Evolutionary conservation across 225 moss, liverwort and hornwort genomes (phyloP).

Genomic region (Lunularia cruciata): DNA sequence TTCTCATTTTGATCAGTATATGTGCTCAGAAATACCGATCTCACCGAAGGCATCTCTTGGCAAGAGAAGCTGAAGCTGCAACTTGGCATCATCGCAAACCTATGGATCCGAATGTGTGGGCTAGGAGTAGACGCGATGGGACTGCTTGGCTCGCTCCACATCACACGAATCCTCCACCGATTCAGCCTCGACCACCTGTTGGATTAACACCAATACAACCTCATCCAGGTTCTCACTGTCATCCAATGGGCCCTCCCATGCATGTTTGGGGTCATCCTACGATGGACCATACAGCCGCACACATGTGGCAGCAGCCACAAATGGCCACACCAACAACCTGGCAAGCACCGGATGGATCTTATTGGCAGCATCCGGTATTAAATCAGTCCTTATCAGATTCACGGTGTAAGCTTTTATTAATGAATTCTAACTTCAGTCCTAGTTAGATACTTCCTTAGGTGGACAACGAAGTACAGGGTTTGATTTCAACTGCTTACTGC

Average conservation of each 20-base stretch:
- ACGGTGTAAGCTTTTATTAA: too few species aligned
- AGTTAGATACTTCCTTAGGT: too few species aligned
- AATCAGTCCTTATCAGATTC: conserved; percentile 7
- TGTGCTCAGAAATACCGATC: conserved; percentile 87
- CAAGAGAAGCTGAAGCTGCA: conserved; percentile 92
- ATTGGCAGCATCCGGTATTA: conserved; percentile 91
- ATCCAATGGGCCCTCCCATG: conserved; percentile 70
- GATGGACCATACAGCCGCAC: conserved; percentile 82
- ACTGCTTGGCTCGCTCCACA: conserved; percentile 80
- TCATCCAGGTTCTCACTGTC: conserved; percentile 56
- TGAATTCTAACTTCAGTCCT: too few species aligned
- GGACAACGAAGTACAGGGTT: too few species aligned
- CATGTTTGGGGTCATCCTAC: conserved; percentile 95
- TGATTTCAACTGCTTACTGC: not conserved
- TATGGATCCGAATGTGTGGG: conserved; percentile 71
- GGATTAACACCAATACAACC: conserved; percentile 76
- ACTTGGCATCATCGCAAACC: conserved; percentile 93
- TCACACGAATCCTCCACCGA: conserved; percentile 74
- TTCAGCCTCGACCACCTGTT: conserved; percentile 87
- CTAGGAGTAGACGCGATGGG: conserved; percentile 76
- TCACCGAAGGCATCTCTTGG: conserved; percentile 86
- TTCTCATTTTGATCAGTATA: not conserved
- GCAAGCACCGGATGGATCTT: conserved; percentile 96
- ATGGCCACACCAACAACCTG: conserved; percentile 74
- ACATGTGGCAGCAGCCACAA: conserved; percentile 94